These are phyloP conservation scores for Schwanniomyces etchellsii DNA, from an alignment of 1,139 yeast genomes.

Conservation along the genomic window DNA sequence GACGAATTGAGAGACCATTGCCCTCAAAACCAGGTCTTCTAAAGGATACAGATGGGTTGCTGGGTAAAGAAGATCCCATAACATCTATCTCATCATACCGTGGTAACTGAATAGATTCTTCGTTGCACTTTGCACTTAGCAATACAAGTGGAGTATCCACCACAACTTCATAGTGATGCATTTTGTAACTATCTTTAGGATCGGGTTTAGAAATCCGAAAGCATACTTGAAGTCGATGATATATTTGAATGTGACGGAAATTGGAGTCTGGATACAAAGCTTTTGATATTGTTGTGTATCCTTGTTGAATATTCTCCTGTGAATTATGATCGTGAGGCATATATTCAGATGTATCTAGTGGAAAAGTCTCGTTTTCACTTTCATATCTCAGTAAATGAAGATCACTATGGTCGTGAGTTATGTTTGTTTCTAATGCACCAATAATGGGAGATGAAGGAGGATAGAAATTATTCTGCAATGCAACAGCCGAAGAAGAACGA, in stretches of 20 bases:
- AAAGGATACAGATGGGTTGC: slow-evolving; percentile 15
- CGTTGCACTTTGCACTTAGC: slow-evolving; percentile 66
- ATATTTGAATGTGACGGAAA: slow-evolving; percentile 62
- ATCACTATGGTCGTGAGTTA: slow-evolving; percentile 23
- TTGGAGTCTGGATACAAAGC: slow-evolving; percentile 65
- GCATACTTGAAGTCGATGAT: slow-evolving; percentile 74
- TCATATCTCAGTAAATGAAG: slow-evolving; percentile 5
- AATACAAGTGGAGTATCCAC: slow-evolving; percentile 80
- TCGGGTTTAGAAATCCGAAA: slow-evolving; percentile 70
- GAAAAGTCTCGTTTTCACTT: slow-evolving; percentile 16
- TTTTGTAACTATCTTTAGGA: slow-evolving; percentile 46
- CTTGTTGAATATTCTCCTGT: slow-evolving; percentile 30
- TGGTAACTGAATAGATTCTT: slow-evolving; percentile 67
- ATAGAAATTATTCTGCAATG: slow-evolving; percentile 6
- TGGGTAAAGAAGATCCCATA: neutral
- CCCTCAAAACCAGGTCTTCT: slow-evolving; percentile 31
- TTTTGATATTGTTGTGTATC: slow-evolving; percentile 29
- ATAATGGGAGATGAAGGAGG: slow-evolving; percentile 36
- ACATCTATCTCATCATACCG: slow-evolving; percentile 39
- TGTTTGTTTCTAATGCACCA: slow-evolving; percentile 38
- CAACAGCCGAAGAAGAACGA: slow-evolving; percentile 15
- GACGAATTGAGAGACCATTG: slow-evolving; percentile 36
- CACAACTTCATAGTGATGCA: slow-evolving; percentile 85
- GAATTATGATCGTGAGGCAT: slow-evolving; percentile 14
- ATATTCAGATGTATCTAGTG: slow-evolving; percentile 25